Base-by-base conservation (phyloP, 2,329 filamentous ascomycete species). In the Rugonectria rugulosa region DNA sequence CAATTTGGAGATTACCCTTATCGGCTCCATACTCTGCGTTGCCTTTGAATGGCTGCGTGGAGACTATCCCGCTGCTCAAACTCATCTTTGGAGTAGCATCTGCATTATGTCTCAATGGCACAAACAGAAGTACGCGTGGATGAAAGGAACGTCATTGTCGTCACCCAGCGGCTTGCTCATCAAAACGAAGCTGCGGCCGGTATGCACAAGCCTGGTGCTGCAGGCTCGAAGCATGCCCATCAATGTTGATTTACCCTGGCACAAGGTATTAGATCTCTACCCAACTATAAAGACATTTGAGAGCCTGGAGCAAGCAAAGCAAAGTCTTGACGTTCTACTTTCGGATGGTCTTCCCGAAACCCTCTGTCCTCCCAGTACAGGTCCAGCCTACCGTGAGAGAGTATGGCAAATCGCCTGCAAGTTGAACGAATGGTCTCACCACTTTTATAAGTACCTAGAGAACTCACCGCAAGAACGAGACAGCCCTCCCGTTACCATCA, bases 41-140 rank as follows among this genome's bases (percentile, higher is more conserved):
- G 53, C 56, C 2, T 63, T 63, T 26, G 60, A 63, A 42, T 63
- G 60, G 60, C 17, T 63, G 10, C 53, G 60, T 2, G 60, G 58
- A 2, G 53, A 63, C 14, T 61, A 63, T 26, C n/a, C 11, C 2
- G 49, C 58, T 20, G 60, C 60, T 2, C 50, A 53, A 11, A 60
- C 57, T 1, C 60, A 62, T 21, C 21, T 62, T 5, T 40, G 37
- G 44, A 59, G 60, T 10, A 58, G 54, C 21, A 34, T 56, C 21
- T 53, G 36, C 15, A 55, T 62, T 23, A 43, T 63, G 26, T 41
- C 41, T 2, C 56, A 60, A 31, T 63, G 59, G 60, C 21, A 40
- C 2, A 41, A 49, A 2, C 42, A 46, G 5, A 50, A 50, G 9
- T 15, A 5, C 5, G n/a, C 38, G 8, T 31, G 20, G 2, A 10